phyloP scores from a whole-genome alignment of 345 rosid genomes.

The Aquilaria malaccensis region DNA sequence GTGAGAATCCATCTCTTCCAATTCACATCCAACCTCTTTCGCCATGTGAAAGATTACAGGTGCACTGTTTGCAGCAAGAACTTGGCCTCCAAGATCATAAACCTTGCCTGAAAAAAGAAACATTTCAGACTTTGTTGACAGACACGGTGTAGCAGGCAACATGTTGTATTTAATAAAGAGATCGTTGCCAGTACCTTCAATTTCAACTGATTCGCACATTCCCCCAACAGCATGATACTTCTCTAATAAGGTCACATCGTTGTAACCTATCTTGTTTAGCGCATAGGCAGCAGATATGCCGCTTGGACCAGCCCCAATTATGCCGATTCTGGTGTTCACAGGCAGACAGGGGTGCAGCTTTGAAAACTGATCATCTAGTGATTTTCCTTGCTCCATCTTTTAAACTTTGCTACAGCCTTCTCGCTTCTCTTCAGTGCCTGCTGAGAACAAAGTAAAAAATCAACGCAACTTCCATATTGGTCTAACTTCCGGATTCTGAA shows the following conservation, averaged over 20 bases:
- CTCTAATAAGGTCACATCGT: conserved; percentile 45
- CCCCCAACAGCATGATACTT: conserved; percentile 57
- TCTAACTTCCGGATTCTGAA: conserved; percentile 1
- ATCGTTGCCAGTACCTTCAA: conserved; percentile 35
- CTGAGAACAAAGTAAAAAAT: neutral
- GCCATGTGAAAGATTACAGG: conserved; percentile 58
- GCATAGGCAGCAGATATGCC: conserved; percentile 65
- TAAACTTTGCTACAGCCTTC: neutral
- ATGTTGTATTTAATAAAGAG: neutral
- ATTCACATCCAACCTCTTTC: conserved; percentile 39
- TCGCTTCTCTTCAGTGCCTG: conserved; percentile 13
- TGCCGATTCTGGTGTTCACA: conserved; percentile 42
- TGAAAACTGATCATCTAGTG: conserved; percentile 46
- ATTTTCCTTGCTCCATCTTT: conserved; percentile 33
- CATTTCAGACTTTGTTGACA: neutral
- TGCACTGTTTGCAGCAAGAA: conserved; percentile 63
- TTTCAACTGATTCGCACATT: conserved; percentile 65
- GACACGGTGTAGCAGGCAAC: no score
- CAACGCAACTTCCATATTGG: neutral
- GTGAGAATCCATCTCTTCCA: conserved; percentile 64
- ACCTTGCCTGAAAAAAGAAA: conserved; percentile 33
- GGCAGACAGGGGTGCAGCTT: conserved; percentile 59
- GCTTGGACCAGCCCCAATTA: conserved; percentile 63
- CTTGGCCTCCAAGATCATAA: conserved; percentile 73
- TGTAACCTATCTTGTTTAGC: conserved; percentile 53